Conservation (phyloP, 352 stramenopile species). For the Pythium myriotylum region DNA sequence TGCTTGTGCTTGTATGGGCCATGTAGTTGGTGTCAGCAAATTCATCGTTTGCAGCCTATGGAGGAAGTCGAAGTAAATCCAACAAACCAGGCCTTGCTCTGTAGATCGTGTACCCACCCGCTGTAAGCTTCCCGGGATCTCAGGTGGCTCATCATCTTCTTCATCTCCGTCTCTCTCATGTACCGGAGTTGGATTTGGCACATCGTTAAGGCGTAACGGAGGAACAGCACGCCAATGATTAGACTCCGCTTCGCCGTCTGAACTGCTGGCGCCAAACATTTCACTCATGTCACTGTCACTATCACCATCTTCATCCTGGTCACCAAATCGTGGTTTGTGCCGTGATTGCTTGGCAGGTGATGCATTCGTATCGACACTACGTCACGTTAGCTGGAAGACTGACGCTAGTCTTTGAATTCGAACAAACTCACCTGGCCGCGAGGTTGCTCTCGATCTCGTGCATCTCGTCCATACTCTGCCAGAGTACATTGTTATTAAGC, state of each 20-base stretch:
- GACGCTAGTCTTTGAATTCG: neutral
- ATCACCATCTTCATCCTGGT: conserved; percentile 2
- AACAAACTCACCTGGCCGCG: conserved; percentile 42
- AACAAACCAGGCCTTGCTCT: neutral
- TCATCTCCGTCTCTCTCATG: conserved; percentile 18
- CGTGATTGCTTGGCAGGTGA: conserved; percentile 35
- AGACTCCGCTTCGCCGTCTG: neutral
- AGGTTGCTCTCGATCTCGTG: conserved; percentile 62
- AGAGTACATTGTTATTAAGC: neutral
- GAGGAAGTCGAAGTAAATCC: neutral
- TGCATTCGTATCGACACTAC: conserved; percentile 56
- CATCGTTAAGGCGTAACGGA: too few relatives aligned
- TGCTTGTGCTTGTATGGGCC: neutral
- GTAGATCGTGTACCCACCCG: conserved; percentile 25
- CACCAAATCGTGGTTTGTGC: neutral
- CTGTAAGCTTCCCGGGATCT: conserved; percentile 72
- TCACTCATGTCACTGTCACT: conserved; percentile 28
- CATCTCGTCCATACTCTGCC: conserved; percentile 79
- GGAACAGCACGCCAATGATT: too few relatives aligned
- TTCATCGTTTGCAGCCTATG: neutral
- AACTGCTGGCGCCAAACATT: conserved; percentile 18
- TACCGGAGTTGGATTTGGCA: neutral
- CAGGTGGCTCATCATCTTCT: conserved; percentile 52
- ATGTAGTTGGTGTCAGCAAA: too few relatives aligned
- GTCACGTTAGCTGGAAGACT: neutral